A percentile compares a stretch with the other conserved stretches of the same genome.
Conservation (phyloP, 768 basidiomycete species). For the Porphyrellus cyaneotinctus region DNA sequence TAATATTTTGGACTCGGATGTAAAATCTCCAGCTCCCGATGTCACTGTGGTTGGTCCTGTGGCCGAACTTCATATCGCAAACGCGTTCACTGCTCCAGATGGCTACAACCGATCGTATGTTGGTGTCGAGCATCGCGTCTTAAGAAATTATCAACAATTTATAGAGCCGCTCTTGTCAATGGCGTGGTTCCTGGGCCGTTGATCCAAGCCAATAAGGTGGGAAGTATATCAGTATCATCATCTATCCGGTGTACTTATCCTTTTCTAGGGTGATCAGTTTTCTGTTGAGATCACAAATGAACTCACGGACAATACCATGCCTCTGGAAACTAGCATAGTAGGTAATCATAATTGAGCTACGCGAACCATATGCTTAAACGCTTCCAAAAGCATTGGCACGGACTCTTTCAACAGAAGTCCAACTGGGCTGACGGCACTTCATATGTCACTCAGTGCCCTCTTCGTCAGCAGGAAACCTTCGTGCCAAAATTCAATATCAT, state of each 20-base stretch:
- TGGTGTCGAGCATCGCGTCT: not conserved
- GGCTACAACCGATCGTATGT: conserved; percentile 5
- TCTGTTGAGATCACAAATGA: not conserved
- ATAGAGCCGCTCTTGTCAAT: not conserved
- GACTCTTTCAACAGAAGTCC: not conserved
- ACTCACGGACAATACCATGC: conserved; percentile 42
- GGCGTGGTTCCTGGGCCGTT: conserved; percentile 38
- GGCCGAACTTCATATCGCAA: not conserved
- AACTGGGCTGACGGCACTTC: conserved; percentile 4
- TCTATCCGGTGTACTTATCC: not conserved
- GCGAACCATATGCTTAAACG: conserved; percentile 10
- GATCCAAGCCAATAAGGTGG: conserved; percentile 36
- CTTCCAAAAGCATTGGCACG: not conserved
- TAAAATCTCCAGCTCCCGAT: not conserved
- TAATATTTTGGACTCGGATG: not conserved
- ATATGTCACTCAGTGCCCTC: conserved; percentile 1
- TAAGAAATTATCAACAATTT: not conserved
- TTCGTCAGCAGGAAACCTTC: conserved; percentile 30
- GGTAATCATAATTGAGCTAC: conserved; percentile 10
- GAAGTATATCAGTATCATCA: not conserved
- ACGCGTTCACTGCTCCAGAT: not conserved
- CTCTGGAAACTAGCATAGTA: conserved; percentile 39
- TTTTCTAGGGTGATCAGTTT: not conserved
- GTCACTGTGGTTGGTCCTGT: not conserved
- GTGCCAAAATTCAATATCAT: conserved; percentile 31